Evolutionary conservation across 192 early-diverging fungal species (phyloP).

Genomic region (Phlyctochytrium arcticum): DNA sequence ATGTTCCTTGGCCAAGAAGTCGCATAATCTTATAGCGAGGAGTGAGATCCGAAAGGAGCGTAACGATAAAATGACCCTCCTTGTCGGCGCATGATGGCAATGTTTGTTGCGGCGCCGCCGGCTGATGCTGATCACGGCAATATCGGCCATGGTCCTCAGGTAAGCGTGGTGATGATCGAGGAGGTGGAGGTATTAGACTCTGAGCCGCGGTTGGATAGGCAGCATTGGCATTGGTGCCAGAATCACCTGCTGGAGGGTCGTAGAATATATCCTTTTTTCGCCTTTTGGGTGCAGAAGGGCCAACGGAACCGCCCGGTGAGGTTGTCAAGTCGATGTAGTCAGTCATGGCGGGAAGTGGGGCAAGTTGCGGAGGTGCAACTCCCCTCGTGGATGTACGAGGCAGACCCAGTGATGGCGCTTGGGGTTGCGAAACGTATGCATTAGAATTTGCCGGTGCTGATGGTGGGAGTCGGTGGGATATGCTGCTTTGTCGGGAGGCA

Average conservation of each 20-base stretch:
- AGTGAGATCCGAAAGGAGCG: slow-evolving; percentile 67
- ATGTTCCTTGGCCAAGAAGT: slow-evolving; percentile 93
- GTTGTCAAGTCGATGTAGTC: background rate
- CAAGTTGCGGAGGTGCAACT: background rate
- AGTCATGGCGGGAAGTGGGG: background rate
- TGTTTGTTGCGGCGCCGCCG: background rate
- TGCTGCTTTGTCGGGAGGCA: background rate
- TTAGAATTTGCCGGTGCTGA: too few species aligned
- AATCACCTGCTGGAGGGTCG: background rate
- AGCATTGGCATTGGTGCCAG: background rate
- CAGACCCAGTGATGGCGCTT: too few species aligned
- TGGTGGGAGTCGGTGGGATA: slow-evolving; percentile 1
- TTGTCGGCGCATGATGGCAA: slow-evolving; percentile 68
- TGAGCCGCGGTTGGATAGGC: too few species aligned
- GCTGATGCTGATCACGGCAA: background rate
- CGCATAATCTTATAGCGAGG: slow-evolving; percentile 78
- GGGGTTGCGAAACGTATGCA: too few species aligned
- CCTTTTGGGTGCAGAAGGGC: background rate
- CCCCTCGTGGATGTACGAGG: too few species aligned
- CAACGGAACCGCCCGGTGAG: background rate
- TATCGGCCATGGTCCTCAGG: background rate
- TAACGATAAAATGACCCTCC: slow-evolving; percentile 90
- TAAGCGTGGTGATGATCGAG: background rate
- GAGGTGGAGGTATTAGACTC: background rate
- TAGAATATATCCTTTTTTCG: background rate